Percentiles rank a stretch among this genome's conserved stretches.
Conservation (phyloP, 208 protist genomes). For the Phytomonas serpens region DNA sequence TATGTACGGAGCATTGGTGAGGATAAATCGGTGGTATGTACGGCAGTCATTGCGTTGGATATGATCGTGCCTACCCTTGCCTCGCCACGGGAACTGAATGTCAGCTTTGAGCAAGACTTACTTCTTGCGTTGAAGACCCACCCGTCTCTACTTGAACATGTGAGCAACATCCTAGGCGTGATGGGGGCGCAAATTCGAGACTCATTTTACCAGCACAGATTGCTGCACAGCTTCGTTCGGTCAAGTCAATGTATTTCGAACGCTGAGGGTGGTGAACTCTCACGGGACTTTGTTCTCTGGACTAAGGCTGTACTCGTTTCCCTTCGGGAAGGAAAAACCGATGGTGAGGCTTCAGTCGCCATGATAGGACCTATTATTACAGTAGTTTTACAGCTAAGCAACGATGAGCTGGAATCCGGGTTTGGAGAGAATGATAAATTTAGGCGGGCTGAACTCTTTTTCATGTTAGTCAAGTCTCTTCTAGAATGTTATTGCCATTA, state of each 20-base stretch:
- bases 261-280: neutral
- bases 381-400: constrained; percentile 4
- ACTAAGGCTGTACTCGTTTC: constrained; percentile 6
- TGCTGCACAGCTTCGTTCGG: constrained; percentile 7
- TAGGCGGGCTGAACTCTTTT: constrained; percentile 33
- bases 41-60: constrained; percentile 37
- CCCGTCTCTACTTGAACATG: constrained; percentile 21
- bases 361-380: neutral
- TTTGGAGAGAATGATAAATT: neutral
- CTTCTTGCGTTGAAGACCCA: constrained; percentile 22
- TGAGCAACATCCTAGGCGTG: constrained; percentile 10
- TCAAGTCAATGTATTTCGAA: constrained; percentile 8
- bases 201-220: neutral
- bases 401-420: neutral
- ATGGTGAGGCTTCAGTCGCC: constrained; percentile 10
- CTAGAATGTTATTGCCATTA: constrained; percentile 32
- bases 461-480: constrained; percentile 37
- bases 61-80: constrained; percentile 36
- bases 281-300: constrained; percentile 3
- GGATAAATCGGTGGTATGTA: constrained; percentile 35
- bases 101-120: constrained; percentile 41
- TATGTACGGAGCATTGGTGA: constrained; percentile 31
- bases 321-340: constrained; percentile 12
- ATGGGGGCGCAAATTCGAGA: constrained; percentile 18
- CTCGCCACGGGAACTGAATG: constrained; percentile 25